Evolutionary conservation across 23 red algal genomes (phyloP), one percentile per base, ranked within the genome.

Genomic region (Gracilaria caudata): DNA sequence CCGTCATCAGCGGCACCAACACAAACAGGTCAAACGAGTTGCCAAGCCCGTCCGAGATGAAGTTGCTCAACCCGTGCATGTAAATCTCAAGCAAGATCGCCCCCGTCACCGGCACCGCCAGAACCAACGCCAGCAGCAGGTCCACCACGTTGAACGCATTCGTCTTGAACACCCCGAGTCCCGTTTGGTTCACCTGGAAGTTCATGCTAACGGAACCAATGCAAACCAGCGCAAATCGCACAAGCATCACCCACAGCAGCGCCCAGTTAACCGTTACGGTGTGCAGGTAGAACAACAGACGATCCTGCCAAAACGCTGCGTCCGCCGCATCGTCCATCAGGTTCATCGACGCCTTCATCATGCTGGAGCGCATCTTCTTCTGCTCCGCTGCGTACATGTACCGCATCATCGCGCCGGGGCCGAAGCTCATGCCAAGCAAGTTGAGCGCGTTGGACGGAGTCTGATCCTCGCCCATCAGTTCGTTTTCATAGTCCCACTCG

Each of bases 351-450:
- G 87, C 78, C 35, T 76, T 75, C 19, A 46, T 44, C 45, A 82
- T 75, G 78, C 59, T 82, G 10, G 87, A 82, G 10, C 87, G 76
- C 58, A 82, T 8, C 77, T 76, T 81, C 58, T 44, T 51, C 30
- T 81, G 56, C 26, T 91, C 87, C 59, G 51, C 51, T 8, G 78
- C 76, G 23, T 82, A 57, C 60, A 93, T n/a, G 73, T 93, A 81
- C 73, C 90, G 28, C 40, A 93, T 51, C 90, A 93, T 93, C 38
- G 90, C 90, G 6, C 54, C 46, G 12, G 90, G 82, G 5, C 90
- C 90, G 37, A 93, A 93, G 59, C 81, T 86, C 80, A 93, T 77
- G 12, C 90, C 90, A 20, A 93, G 68, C 82, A 93, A 35, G 45
- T 93, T 80, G 73, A 86, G 66, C 10, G 89, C 89, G 53, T 79